A percentile compares a stretch with the other conserved stretches of the same genome.
phyloP scores from a whole-genome alignment of 73 alveolate genomes.

The Paramecium tetraurelia region DNA sequence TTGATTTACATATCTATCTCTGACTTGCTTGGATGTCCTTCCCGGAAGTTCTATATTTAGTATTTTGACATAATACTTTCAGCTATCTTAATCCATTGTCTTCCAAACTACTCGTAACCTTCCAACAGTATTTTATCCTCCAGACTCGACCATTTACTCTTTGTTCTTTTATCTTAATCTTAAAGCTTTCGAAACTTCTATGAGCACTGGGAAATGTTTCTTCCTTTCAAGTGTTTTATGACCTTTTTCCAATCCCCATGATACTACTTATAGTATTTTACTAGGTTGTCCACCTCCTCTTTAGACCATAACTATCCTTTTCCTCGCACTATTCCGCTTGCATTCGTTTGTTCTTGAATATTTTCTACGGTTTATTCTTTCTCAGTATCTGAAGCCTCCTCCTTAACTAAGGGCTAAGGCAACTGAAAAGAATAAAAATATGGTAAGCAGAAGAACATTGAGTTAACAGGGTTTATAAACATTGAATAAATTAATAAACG shows the following conservation, averaged over 20 bases:
- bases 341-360: background rate
- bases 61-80: background rate
- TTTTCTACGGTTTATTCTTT: background rate
- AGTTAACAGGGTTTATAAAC: background rate
- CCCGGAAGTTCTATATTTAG: conserved; percentile 2
- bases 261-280: background rate
- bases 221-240: background rate
- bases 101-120: background rate
- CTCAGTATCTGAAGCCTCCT: background rate
- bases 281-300: background rate
- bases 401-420: background rate
- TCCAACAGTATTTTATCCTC: background rate
- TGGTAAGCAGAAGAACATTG: background rate
- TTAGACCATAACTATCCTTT: conserved; percentile 4
- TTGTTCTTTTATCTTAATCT: background rate
- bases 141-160: background rate
- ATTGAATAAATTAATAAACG: background rate
- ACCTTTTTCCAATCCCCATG: conserved; percentile 8
- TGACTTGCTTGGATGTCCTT: conserved; percentile 92
- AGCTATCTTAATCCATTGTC: conserved; percentile 11
- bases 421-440: background rate
- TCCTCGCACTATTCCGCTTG: background rate
- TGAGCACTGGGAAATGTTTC: conserved; percentile 15
- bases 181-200: background rate
- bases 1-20: conserved; percentile 97